Evolutionary conservation across 2,329 filamentous ascomycete species (phyloP).

Genomic region (Colletotrichum kahawae): DNA sequence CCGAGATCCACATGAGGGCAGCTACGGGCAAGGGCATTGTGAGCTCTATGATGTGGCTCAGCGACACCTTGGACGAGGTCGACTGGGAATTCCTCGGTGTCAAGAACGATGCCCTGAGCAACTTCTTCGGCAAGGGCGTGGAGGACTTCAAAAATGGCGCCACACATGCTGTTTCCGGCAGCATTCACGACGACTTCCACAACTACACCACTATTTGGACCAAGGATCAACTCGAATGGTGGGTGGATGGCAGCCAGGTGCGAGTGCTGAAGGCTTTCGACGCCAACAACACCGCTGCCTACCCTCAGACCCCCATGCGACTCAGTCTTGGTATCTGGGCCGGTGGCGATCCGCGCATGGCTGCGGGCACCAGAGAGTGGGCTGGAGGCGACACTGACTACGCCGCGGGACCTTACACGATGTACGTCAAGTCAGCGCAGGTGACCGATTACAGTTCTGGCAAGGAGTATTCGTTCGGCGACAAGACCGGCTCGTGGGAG

Average conservation of each 20-base stretch:
- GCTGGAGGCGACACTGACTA: conserved; percentile 75
- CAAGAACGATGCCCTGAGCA: conserved; percentile 70
- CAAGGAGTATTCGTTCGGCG: conserved; percentile 69
- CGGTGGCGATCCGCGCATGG: conserved; percentile 60
- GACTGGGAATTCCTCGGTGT: conserved; percentile 85
- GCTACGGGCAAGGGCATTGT: conserved; percentile 78
- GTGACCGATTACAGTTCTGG: conserved; percentile 65
- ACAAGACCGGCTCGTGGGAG: conserved; percentile 64
- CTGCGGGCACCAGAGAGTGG: conserved; percentile 68
- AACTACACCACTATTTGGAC: conserved; percentile 83
- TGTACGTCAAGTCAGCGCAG: conserved; percentile 69
- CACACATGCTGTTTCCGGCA: conserved; percentile 59
- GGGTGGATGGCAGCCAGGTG: conserved; percentile 70
- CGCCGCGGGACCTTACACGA: conserved; percentile 69
- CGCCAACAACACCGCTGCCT: conserved; percentile 66
- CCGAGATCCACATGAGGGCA: conserved; percentile 80
- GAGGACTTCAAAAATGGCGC: conserved; percentile 67
- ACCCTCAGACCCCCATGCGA: conserved; percentile 79
- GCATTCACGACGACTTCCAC: conserved; percentile 67
- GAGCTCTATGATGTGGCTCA: conserved; percentile 82
- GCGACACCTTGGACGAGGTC: conserved; percentile 84
- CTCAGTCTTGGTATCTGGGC: conserved; percentile 72
- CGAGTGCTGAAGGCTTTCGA: conserved; percentile 68
- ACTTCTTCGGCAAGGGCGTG: conserved; percentile 81
- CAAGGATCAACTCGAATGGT: conserved; percentile 67